phyloP scores from a whole-genome alignment of 345 rosid genomes.

The Arabidopsis arenosa region DNA sequence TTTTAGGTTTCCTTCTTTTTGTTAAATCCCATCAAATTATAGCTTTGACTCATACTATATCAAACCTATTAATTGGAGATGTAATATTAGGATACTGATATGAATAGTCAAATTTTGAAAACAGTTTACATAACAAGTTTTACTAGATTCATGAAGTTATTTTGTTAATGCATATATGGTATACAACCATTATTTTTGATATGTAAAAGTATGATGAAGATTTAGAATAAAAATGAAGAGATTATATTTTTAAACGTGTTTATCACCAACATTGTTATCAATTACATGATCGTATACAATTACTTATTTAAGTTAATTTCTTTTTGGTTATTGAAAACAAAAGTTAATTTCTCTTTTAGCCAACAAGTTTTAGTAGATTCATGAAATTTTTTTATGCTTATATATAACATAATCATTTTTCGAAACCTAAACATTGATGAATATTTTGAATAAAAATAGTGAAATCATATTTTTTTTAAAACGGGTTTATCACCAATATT shows the following conservation, averaged over 20 bases:
- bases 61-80: conserved; percentile 14
- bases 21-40: neutral
- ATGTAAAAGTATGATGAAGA: no score
- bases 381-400: no score
- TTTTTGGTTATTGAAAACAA: no score
- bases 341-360: no score
- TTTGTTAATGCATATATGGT: neutral
- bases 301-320: no score
- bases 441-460: neutral
- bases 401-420: neutral
- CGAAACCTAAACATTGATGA: neutral
- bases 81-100: neutral
- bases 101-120: neutral
- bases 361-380: no score
- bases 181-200: no score
- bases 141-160: neutral
- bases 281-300: no score
- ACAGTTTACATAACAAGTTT: neutral
- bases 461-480: neutral
- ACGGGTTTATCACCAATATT: neutral
- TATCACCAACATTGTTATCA: no score
- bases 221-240: no score
- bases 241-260: no score
- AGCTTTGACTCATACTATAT: conserved; percentile 23
- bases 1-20: conserved; percentile 5